Evolutionary conservation across 257 asterid genomes (phyloP), one percentile per base, ranked within the genome.

Genomic region (Rehmannia glutinosa): DNA sequence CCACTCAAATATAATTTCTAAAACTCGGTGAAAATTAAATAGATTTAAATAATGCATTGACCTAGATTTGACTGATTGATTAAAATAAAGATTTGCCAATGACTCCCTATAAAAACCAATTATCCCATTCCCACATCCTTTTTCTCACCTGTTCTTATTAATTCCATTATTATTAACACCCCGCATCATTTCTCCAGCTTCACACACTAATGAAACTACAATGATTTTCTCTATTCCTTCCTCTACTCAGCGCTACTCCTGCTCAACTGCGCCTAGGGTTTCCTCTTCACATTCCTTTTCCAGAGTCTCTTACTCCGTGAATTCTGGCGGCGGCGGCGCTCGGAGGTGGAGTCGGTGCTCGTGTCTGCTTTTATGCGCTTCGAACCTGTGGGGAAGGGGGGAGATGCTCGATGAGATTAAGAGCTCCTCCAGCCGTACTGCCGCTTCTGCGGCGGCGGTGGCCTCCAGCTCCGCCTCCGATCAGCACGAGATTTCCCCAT

Each of bases 171-270:
- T 5, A 16, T 6, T 21, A 9, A 6, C 60, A 4, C 60, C 4
- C 60, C 9, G 2, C 46, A 41, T 41, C 17, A 3, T 12, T 41
- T 12, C 21, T 64, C 3, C 78, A 10, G 47, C 28, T 75, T 20
- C 76, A 58, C 73, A 54, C 78, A 45, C 64, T 10, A 7, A 74
- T 68, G 75, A 52, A 17, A 52, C 74, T 35, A 82, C 66, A 83
- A 68, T 80, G 83, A 76, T 77, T 61, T 53, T 73, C 78, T 75
- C 86, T 19, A 67, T 71, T 59, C 43, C 81, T 30, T 77, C 82
- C 45, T 23, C 69, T 9, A 27, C 82, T 25, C 16, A 32, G 43
- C 65, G 60, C 54, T 66, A 59, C 64, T 60, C 78, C 42, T 43
- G 79, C 35, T 59, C 68, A 11, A 13, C 64, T 9, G 60, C 54